Conservation (phyloP, 2,329 filamentous ascomycete species). For the Penicillium italicum region DNA sequence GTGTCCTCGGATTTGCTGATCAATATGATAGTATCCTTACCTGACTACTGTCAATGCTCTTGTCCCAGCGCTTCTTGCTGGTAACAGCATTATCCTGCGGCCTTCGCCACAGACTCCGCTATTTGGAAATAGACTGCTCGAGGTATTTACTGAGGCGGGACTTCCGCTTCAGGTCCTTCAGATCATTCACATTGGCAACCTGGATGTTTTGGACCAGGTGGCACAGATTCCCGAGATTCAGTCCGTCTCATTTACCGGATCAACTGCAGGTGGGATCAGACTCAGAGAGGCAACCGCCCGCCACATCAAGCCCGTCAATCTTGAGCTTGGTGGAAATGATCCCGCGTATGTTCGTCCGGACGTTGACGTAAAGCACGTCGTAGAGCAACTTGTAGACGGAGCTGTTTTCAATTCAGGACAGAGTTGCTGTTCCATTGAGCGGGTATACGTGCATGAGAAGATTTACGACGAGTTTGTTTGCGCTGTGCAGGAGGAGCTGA, state of each 20-base stretch:
- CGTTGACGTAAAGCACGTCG: slow-evolving; percentile 80
- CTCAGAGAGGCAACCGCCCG: slow-evolving; percentile 78
- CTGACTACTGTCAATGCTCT: slow-evolving; percentile 85
- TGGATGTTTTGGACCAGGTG: slow-evolving; percentile 69
- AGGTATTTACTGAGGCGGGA: slow-evolving; percentile 73
- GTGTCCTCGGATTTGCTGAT: not conserved
- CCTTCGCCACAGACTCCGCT: slow-evolving; percentile 90
- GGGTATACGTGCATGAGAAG: slow-evolving; percentile 79
- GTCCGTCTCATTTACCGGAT: slow-evolving; percentile 85
- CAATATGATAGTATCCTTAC: slow-evolving; percentile 72
- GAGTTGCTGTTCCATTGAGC: slow-evolving; percentile 86
- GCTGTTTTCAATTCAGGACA: slow-evolving; percentile 92
- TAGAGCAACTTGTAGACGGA: slow-evolving; percentile 86
- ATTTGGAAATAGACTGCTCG: slow-evolving; percentile 72
- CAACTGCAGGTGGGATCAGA: slow-evolving; percentile 75
- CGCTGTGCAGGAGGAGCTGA: slow-evolving; percentile 72
- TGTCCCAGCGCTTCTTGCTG: slow-evolving; percentile 79
- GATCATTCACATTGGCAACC: slow-evolving; percentile 79
- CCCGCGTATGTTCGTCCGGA: slow-evolving; percentile 81
- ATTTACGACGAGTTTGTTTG: slow-evolving; percentile 80
- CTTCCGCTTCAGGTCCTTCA: slow-evolving; percentile 78
- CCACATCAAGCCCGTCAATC: slow-evolving; percentile 74
- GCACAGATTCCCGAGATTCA: slow-evolving; percentile 70
- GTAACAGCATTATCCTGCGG: slow-evolving; percentile 88
- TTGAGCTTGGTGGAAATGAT: slow-evolving; percentile 91